Percentiles rank a stretch among this genome's conserved stretches.
These are phyloP conservation scores for Heterobasidion occidentale DNA, from an alignment of 1,284 basidiomycete genomes.

Conservation along the genomic window DNA sequence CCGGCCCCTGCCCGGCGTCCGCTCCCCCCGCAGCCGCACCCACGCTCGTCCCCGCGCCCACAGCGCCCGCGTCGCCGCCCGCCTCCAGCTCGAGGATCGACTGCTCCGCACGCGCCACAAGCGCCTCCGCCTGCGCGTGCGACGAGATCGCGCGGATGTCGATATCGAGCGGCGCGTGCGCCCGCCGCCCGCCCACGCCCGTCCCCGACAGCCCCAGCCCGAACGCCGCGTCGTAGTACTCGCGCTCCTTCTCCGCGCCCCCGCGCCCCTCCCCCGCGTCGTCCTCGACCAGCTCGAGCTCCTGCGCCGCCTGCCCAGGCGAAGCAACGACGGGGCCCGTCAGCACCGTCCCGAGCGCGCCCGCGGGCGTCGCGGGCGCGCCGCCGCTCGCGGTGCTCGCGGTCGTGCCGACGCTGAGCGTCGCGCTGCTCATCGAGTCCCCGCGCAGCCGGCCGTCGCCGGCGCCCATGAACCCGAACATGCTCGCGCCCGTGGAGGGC, in stretches of 20 bases:
- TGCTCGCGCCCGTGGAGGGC: slow-evolving; percentile 7
- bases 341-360: slow-evolving; percentile 5
- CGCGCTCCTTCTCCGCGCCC: neutral
- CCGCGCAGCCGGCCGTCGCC: slow-evolving; percentile 46
- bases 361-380: slow-evolving; percentile 11
- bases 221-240: neutral
- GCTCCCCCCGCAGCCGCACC: neutral
- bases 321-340: neutral
- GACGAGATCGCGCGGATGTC: slow-evolving; percentile 61
- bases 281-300: slow-evolving; percentile 22
- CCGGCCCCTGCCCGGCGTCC: neutral
- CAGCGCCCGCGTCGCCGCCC: slow-evolving; percentile 29
- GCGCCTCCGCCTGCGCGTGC: slow-evolving; percentile 69
- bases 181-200: neutral
- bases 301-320: slow-evolving; percentile 6
- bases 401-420: neutral
- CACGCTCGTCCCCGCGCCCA: neutral
- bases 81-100: slow-evolving; percentile 50
- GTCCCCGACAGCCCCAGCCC: neutral
- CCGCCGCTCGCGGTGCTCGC: neutral
- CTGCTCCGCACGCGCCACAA: slow-evolving; percentile 66
- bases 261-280: neutral
- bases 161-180: slow-evolving; percentile 38
- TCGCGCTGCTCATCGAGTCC: slow-evolving; percentile 51
- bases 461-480: slow-evolving; percentile 9